phyloP scores from a whole-genome alignment of 106 monocot genomes.

The Triglochin maritima region DNA sequence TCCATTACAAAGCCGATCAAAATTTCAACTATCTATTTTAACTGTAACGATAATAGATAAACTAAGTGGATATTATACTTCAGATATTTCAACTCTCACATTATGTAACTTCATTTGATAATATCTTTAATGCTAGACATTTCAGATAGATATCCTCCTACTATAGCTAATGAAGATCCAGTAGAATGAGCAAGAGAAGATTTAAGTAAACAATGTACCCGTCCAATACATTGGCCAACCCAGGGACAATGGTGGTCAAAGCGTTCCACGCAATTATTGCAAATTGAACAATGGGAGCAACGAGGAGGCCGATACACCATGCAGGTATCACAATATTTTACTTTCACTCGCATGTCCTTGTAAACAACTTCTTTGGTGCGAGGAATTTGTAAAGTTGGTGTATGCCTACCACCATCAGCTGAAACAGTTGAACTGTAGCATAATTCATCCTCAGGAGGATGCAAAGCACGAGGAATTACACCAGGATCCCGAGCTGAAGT shows the following conservation, averaged over 20 bases:
- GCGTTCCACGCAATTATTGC: slow-evolving; percentile 22
- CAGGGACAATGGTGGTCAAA: slow-evolving; percentile 25
- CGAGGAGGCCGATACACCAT: slow-evolving; percentile 24
- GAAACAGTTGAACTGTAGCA: slow-evolving; percentile 9
- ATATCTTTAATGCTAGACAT: too few species aligned
- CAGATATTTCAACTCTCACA: too few species aligned
- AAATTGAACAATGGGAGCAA: slow-evolving; percentile 24
- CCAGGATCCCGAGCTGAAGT: slow-evolving; percentile 20
- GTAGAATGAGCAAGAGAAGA: not conserved
- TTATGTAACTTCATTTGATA: too few species aligned
- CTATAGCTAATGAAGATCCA: not conserved
- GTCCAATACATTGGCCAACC: slow-evolving; percentile 25
- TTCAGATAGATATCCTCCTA: too few species aligned
- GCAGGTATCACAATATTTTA: slow-evolving; percentile 23
- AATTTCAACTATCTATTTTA: too few species aligned
- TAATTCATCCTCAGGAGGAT: slow-evolving; percentile 15
- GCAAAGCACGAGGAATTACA: slow-evolving; percentile 10
- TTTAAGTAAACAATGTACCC: not conserved
- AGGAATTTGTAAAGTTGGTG: slow-evolving; percentile 9
- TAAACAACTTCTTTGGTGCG: slow-evolving; percentile 14
- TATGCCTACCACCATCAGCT: slow-evolving; percentile 12
- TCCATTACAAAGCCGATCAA: too few species aligned
- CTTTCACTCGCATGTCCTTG: slow-evolving; percentile 10
- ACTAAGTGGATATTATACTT: too few species aligned
- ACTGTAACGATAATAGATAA: too few species aligned